Evolutionary conservation across 176 grass and related monocot species (phyloP).

Genomic region (Oryza rufipogon): DNA sequence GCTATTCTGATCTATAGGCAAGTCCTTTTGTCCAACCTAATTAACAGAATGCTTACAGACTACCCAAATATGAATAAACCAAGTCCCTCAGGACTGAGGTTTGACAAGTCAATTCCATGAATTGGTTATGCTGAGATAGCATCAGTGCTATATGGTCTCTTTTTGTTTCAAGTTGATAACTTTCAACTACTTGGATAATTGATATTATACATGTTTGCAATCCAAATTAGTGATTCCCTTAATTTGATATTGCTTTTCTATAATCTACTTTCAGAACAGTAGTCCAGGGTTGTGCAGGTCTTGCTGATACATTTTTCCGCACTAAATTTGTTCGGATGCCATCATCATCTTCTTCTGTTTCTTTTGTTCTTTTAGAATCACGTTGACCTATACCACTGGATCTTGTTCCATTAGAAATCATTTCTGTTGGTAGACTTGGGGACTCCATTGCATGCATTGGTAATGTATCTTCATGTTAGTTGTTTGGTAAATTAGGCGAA

Average conservation of each 20-base stretch:
- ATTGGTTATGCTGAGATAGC: neutral
- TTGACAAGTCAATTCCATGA: neutral
- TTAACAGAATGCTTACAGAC: too few species aligned
- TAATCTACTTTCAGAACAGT: conserved; percentile 11
- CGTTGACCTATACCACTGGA: neutral
- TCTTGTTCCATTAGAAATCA: conserved; percentile 17
- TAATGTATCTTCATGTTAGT: conserved; percentile 16
- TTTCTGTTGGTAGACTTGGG: neutral
- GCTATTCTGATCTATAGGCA: too few species aligned
- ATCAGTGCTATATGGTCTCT: neutral
- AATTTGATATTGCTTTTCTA: conserved; percentile 3
- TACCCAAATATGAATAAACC: too few species aligned
- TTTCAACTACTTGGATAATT: neutral
- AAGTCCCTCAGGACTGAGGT: neutral
- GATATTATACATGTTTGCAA: neutral
- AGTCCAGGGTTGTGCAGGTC: neutral
- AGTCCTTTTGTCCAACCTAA: too few species aligned
- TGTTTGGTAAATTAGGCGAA: conserved; percentile 12
- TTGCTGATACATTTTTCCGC: neutral
- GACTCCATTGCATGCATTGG: neutral
- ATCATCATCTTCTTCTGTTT: neutral
- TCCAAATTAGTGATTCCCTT: conserved; percentile 5
- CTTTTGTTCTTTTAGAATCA: conserved; percentile 5
- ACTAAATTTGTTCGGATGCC: neutral
- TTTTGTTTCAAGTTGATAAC: neutral